Percentiles rank a stretch among this genome's conserved stretches.
These are phyloP conservation scores for Periconia sp. DNA, from an alignment of 2,329 filamentous ascomycete genomes.

Conservation along the genomic window DNA sequence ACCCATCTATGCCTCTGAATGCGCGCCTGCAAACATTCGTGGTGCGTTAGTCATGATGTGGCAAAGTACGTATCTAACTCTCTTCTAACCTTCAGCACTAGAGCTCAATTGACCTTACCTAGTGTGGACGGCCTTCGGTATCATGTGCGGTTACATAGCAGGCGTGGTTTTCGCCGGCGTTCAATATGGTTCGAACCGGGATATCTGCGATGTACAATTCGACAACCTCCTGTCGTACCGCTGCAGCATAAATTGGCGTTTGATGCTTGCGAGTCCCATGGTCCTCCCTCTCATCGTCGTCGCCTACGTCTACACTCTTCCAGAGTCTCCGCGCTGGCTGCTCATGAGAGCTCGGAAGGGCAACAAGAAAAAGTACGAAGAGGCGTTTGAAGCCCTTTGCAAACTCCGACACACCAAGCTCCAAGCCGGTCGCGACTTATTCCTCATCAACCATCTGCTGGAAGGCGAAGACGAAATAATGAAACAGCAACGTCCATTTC, in stretches of 20 bases:
- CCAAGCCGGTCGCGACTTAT: slow-evolving; percentile 47
- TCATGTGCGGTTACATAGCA: slow-evolving; percentile 48
- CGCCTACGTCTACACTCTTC: slow-evolving; percentile 47
- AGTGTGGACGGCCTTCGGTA: slow-evolving; percentile 47
- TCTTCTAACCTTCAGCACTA: not conserved
- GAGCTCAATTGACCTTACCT: not conserved
- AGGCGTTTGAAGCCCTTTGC: slow-evolving; percentile 44
- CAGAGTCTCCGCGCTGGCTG: slow-evolving; percentile 43
- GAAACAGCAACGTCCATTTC: slow-evolving; percentile 42
- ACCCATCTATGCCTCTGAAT: slow-evolving; percentile 47
- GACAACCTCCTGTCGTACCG: not conserved
- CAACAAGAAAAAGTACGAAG: slow-evolving; percentile 37
- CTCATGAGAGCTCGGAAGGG: slow-evolving; percentile 29
- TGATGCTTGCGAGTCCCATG: slow-evolving; percentile 45
- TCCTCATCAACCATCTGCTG: slow-evolving; percentile 45
- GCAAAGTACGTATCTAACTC: slow-evolving; percentile 29
- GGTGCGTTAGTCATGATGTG: slow-evolving; percentile 52
- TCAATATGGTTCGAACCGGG: not conserved
- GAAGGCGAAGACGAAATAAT: slow-evolving; percentile 37
- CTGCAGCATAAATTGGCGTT: slow-evolving; percentile 28
- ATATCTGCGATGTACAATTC: not conserved
- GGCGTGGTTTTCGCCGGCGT: slow-evolving; percentile 43
- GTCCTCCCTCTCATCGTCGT: slow-evolving; percentile 42
- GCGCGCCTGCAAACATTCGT: slow-evolving; percentile 51
- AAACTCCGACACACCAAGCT: slow-evolving; percentile 43